These are phyloP conservation scores for Ascochyta fabae DNA, from an alignment of 2,329 filamentous ascomycete species.

Conservation along the genomic window DNA sequence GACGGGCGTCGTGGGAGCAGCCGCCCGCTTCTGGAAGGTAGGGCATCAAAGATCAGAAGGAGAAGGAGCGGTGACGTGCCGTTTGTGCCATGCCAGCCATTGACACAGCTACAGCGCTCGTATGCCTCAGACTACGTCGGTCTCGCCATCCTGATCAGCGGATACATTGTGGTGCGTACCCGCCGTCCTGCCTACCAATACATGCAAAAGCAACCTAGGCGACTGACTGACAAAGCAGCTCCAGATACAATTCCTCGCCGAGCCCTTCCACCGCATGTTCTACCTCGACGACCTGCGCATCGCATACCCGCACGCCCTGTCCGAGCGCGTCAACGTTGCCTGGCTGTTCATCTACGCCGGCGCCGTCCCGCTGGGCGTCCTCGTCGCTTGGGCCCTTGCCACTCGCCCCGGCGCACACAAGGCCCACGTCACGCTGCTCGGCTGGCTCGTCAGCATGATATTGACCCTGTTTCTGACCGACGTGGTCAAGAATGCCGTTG, in stretches of 20 bases:
- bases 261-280: conserved; percentile 95
- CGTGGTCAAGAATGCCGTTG: conserved; percentile 83
- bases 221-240: conserved; percentile 23
- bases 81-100: not conserved
- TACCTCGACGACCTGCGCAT: conserved; percentile 83
- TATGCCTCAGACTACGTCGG: conserved; percentile 91
- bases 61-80: conserved; percentile 10
- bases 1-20: conserved; percentile 53
- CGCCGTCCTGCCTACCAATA: not conserved
- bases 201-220: not conserved
- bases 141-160: conserved; percentile 70
- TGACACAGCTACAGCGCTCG: conserved; percentile 63
- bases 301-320: conserved; percentile 82
- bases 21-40: conserved; percentile 60
- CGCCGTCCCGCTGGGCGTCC: conserved; percentile 70
- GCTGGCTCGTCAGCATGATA: conserved; percentile 74
- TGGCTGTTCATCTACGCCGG: conserved; percentile 83
- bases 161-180: conserved; percentile 66
- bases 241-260: conserved; percentile 71
- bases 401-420: conserved; percentile 74
- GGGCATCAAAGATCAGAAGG: too few relatives aligned
- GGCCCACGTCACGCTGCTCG: conserved; percentile 82
- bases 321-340: conserved; percentile 80
- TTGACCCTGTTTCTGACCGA: conserved; percentile 86
- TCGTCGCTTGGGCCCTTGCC: conserved; percentile 70